A percentile compares a stretch with the other conserved stretches of the same genome.
Conservation (phyloP, 257 asterid species). For the Petunia axillaris region DNA sequence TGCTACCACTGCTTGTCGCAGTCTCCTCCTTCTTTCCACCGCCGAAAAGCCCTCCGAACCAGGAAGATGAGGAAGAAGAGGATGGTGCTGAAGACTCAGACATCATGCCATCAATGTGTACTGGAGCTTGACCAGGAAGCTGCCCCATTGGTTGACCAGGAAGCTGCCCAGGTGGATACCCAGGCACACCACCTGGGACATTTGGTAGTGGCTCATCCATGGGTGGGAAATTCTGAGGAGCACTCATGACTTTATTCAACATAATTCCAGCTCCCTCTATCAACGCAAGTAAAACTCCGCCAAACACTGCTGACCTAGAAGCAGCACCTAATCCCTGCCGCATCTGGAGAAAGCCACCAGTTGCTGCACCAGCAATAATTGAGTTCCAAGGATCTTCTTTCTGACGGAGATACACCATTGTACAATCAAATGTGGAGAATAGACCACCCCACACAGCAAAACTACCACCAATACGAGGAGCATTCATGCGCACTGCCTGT, state of each 20-base stretch:
- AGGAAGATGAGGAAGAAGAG: constrained; percentile 54
- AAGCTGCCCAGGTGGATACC: constrained; percentile 48
- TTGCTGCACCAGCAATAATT: constrained; percentile 89
- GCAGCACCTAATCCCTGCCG: constrained; percentile 80
- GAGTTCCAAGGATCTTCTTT: constrained; percentile 97
- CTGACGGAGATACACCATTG: constrained; percentile 81
- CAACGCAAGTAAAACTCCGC: constrained; percentile 81
- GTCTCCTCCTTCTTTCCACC: constrained; percentile 58
- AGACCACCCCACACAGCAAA: constrained; percentile 99
- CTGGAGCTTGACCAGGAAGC: constrained; percentile 68
- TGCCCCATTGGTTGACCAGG: constrained; percentile 67
- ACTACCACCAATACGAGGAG: constrained; percentile 95
- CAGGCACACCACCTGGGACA: constrained; percentile 43
- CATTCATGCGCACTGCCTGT: constrained; percentile 94
- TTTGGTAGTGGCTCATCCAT: constrained; percentile 63
- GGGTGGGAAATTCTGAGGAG: constrained; percentile 60
- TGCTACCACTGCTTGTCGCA: constrained; percentile 55
- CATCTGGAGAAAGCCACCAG: constrained; percentile 91
- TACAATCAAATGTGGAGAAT: constrained; percentile 87
- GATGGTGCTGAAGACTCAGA: constrained; percentile 35
- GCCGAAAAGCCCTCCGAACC: constrained; percentile 86
- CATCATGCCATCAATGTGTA: constrained; percentile 47
- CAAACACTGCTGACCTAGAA: constrained; percentile 70
- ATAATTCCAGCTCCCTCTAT: constrained; percentile 90
- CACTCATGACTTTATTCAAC: constrained; percentile 65